A percentile compares a stretch with the other conserved stretches of the same genome.
Evolutionary conservation across 2,329 filamentous ascomycete species (phyloP).

Genomic region (Pseudogymnoascus sp.): DNA sequence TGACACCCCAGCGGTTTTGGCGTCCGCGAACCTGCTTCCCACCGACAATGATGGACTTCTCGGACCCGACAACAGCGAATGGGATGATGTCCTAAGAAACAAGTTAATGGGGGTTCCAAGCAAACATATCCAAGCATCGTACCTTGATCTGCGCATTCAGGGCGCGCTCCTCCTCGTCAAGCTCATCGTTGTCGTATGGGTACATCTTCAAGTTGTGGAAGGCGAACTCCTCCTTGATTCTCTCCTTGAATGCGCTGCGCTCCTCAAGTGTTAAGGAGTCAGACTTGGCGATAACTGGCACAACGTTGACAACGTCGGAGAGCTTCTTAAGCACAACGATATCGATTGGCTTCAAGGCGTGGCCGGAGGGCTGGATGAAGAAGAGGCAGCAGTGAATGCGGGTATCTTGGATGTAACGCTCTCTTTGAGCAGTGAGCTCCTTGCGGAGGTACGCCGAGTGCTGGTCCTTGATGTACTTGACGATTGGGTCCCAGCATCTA

Average conservation of each 20-base stretch:
- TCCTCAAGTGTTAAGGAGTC: slow-evolving; percentile 95
- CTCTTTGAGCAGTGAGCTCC: slow-evolving; percentile 97
- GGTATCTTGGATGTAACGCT: slow-evolving; percentile 98
- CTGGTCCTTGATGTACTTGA: slow-evolving; percentile 99
- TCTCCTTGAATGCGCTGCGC: slow-evolving; percentile 92
- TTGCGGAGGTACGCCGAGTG: slow-evolving; percentile 98
- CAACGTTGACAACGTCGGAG: slow-evolving; percentile 97
- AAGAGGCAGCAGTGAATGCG: slow-evolving; percentile 99
- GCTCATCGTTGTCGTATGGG: slow-evolving; percentile 98
- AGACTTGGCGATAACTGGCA: slow-evolving; percentile 97
- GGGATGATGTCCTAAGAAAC: slow-evolving; percentile 71
- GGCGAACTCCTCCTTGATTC: slow-evolving; percentile 98
- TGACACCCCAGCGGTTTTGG: slow-evolving; percentile 98
- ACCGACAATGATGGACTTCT: slow-evolving; percentile 95
- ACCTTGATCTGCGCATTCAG: slow-evolving; percentile 97
- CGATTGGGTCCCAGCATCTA: slow-evolving; percentile 99
- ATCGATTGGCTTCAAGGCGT: slow-evolving; percentile 97
- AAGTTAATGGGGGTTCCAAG: slow-evolving; percentile 28
- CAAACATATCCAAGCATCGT: slow-evolving; percentile 22
- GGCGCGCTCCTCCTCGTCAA: slow-evolving; percentile 90
- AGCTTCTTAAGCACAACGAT: slow-evolving; percentile 99
- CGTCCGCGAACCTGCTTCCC: slow-evolving; percentile 96
- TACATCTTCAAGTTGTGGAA: slow-evolving; percentile 99
- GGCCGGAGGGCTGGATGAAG: slow-evolving; percentile 97
- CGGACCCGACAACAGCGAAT: slow-evolving; percentile 95